These are phyloP conservation scores for Cochlearia excelsa DNA, from an alignment of 345 rosid genomes.

Conservation along the genomic window DNA sequence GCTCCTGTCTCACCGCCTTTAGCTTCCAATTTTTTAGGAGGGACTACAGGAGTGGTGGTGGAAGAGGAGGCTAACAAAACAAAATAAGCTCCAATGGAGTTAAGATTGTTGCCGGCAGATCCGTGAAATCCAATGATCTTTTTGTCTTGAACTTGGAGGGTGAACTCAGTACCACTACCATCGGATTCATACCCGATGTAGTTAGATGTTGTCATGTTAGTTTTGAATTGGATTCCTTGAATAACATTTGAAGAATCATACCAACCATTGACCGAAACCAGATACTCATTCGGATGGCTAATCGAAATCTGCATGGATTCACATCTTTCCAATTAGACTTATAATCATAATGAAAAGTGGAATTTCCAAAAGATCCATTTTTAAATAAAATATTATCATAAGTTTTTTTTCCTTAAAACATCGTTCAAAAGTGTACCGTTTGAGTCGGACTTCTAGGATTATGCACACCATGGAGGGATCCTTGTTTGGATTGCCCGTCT, in stretches of 20 bases:
- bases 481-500: slow-evolving; percentile 8
- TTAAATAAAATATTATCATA: background rate
- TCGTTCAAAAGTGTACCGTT: slow-evolving; percentile 5
- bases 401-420: background rate
- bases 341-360: too few species aligned
- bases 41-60: background rate
- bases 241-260: slow-evolving; percentile 19
- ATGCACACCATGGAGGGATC: slow-evolving; percentile 13
- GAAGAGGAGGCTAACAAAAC: slow-evolving; percentile 8
- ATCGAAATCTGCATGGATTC: slow-evolving; percentile 10
- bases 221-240: slow-evolving; percentile 24
- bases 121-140: slow-evolving; percentile 39
- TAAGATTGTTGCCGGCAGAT: slow-evolving; percentile 13
- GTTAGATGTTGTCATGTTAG: background rate
- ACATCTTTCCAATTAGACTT: too few species aligned
- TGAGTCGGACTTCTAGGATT: background rate
- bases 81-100: slow-evolving; percentile 36
- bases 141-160: slow-evolving; percentile 27
- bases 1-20: slow-evolving; percentile 13
- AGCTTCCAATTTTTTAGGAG: slow-evolving; percentile 21
- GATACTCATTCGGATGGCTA: slow-evolving; percentile 21
- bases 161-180: slow-evolving; percentile 16
- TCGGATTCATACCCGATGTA: slow-evolving; percentile 6
- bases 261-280: slow-evolving; percentile 30
- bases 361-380: too few species aligned